These are phyloP conservation scores for Teunomyces aglyptinius DNA, from an alignment of 805 yeast genomes.

Conservation along the genomic window DNA sequence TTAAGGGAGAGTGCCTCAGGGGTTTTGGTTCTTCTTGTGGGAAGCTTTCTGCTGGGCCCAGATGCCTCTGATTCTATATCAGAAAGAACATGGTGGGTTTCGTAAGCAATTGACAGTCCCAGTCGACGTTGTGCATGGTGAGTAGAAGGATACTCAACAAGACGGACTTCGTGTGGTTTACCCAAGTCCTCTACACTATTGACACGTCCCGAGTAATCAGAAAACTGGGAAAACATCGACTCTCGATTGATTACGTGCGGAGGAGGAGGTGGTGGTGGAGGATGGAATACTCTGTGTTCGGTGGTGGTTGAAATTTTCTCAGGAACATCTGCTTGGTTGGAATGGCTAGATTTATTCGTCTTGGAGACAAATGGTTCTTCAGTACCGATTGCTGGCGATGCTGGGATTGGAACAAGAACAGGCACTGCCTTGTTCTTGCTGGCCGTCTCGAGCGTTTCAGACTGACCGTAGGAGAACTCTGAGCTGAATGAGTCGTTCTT, in stretches of 20 bases:
- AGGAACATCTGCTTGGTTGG: not conserved
- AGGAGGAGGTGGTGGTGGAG: slow-evolving; percentile 5
- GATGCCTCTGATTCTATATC: slow-evolving; percentile 12
- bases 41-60: slow-evolving; percentile 19
- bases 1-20: slow-evolving; percentile 1
- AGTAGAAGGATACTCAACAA: not conserved
- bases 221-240: slow-evolving; percentile 14
- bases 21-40: slow-evolving; percentile 16
- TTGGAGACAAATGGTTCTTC: not conserved
- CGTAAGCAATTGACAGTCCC: not conserved
- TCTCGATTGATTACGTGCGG: slow-evolving; percentile 8
- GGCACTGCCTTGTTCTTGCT: slow-evolving; percentile 1
- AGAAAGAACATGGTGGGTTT: slow-evolving; percentile 5
- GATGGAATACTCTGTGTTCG: slow-evolving; percentile 10
- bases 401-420: not conserved
- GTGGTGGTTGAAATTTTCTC: not conserved
- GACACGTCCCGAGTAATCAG: slow-evolving; percentile 20
- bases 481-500: slow-evolving; percentile 3
- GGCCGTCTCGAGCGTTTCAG: slow-evolving; percentile 1
- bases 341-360: not conserved
- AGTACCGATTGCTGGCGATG: not conserved
- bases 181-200: slow-evolving; percentile 20
- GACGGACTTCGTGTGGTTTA: slow-evolving; percentile 7
- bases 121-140: not conserved
- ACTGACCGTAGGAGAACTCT: slow-evolving; percentile 1